Evolutionary conservation across 139 green algal species (phyloP), one percentile per base, ranked within the genome.

Genomic region (Chlamydomonas schloesseri): DNA sequence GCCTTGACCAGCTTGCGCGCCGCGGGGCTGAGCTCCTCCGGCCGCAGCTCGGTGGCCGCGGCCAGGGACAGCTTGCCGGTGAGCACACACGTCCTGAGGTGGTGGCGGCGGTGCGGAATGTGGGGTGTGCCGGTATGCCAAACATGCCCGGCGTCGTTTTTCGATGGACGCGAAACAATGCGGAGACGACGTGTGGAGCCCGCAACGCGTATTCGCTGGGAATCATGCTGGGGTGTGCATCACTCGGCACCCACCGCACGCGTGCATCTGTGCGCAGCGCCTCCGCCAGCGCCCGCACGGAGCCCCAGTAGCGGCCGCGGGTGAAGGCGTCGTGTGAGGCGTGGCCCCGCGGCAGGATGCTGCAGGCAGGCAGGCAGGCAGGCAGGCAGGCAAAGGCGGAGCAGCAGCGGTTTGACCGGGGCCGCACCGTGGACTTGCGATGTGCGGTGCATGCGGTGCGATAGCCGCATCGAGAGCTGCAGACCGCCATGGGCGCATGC

Each of bases 1-100:
- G 73, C 73, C 73, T 80, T 80, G 28, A 47, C 73, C 74, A 81
- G 55, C 74, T 81, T 81, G 17, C 10, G 9, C 34, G 57, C 34
- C 33, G 70, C 55, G 21, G 75, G 5, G 18, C 75, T 34, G 5
- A 82, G 75, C 75, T 82, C 75, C 58, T n/a, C 58, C 3, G 34
- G 18, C 2, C 57, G 58, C 34, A 82, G 23, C 75, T 82, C 75
- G 13, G 75, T 28, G 6, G 58, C 75, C 31, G 75, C 58, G 23
- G 75, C 75, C 58, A 82, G 58, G 14, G 75, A 36, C 36, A 82
- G 57, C 21, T 58, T 21, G 36, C 75, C 75, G 1, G n/a, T 62
- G 20, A 82, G 58, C 58, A 82, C 23, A 28, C 75, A 58, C 24
- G 21, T 67, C 4, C 42, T 50, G 42, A 50, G 42, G 42, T 5